Evolutionary conservation across 1,284 basidiomycete genomes (phyloP), one percentile per base, ranked within the genome.

Genomic region (Trichosporon faecale): DNA sequence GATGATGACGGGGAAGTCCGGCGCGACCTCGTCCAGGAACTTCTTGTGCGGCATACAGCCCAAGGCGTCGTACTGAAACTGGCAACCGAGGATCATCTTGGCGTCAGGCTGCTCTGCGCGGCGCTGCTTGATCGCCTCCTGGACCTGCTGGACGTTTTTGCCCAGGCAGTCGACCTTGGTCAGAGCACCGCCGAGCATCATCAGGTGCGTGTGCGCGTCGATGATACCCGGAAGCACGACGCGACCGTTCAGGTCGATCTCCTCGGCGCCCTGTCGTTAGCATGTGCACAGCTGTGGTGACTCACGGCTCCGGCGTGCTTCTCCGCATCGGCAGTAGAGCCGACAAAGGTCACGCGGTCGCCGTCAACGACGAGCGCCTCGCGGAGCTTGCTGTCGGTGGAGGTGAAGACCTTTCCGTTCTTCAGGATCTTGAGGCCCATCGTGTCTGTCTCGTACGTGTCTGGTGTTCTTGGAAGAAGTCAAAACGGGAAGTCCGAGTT

Each of bases 381-480:
- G 61, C 76, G 67, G n/a, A 77, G 70, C n/a, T n/a, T 64, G 9
- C 52, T 33, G 46, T 75, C 71, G 0, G 35, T 66, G 8, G 74
- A 73, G 6, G 78, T 79, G 71, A 79, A 79, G 44, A 79, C 71
- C 61, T 72, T 69, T n/a, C 69, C 78, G 70, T 78, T 77, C 46
- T 35, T 67, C 57, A 77, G 76, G 25, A 74, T 6, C 27, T 29
- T 61, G 5, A n/a, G 7, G 14, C 27, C 57, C 57, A 61, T 61
- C 16, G 57, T 31, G 21, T 61, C 14, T 7, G 16, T 61, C 18
- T n/a, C n/a, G n/a, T 61, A 12, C 4, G 27, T 61, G 57, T 61
- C 27, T 23, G 25, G 25, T 52, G 23, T 7, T 6, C 2, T 18
- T 9, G 40, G 5, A n/a, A 44, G 18, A 16, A 18, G 40, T 5